Percentiles rank a stretch among this genome's conserved stretches.
Evolutionary conservation across 1,284 basidiomycete species (phyloP).

Genomic region (Ustilago xerochloae): DNA sequence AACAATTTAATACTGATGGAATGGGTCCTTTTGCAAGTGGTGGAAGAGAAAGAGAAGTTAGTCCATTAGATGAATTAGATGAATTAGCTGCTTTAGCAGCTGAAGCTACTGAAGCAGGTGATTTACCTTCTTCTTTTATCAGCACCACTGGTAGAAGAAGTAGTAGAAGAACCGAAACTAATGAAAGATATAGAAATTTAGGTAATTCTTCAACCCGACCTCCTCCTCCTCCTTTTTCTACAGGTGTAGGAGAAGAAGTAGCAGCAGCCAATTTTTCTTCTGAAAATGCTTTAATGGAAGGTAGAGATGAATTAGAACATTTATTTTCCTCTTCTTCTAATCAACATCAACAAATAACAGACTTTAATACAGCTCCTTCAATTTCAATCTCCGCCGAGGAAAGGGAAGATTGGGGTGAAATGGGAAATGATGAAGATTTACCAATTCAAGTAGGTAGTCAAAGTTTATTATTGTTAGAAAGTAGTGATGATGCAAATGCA

Average conservation of each 20-base stretch:
- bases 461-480: constrained; percentile 1
- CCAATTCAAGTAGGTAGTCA: constrained; percentile 6
- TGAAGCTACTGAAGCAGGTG: constrained; percentile 37
- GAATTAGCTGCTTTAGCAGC: constrained; percentile 33
- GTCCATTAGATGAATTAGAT: constrained; percentile 23
- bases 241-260: constrained; percentile 7
- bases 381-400: too few species aligned
- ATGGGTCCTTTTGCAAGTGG: constrained; percentile 19
- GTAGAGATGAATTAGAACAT: constrained; percentile 27
- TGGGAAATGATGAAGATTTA: constrained; percentile 6
- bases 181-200: too few species aligned
- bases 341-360: too few species aligned
- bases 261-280: constrained; percentile 24
- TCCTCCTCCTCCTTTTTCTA: neutral
- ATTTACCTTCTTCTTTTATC: neutral
- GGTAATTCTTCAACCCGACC: constrained; percentile 5
- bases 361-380: too few species aligned
- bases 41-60: neutral
- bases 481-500: neutral
- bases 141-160: neutral
- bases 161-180: too few species aligned
- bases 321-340: constrained; percentile 4
- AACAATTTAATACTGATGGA: neutral
- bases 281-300: constrained; percentile 10
- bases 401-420: neutral